Base-by-base conservation (phyloP, 2,329 filamentous ascomycete genomes). In the Alternaria brassicae region DNA sequence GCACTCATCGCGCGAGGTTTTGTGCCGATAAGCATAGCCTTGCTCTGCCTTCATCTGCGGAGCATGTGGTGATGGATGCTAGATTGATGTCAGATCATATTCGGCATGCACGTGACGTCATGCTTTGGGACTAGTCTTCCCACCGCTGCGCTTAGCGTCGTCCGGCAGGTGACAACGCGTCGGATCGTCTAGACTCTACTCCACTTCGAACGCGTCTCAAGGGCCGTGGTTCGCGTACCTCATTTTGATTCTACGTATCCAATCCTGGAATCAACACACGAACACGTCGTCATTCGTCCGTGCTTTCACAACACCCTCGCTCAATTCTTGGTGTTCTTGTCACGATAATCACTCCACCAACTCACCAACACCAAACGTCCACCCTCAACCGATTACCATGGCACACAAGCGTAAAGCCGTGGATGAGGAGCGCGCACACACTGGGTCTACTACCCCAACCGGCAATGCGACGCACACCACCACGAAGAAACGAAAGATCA, bases 401-500 rank as follows among this genome's bases (percentile, higher is more conserved):
- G 48, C 49, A 23, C 58, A 49, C 25, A 60, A 60, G 53, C 41
- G 52, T 10, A 55, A 55, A 40, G 41, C 19, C 30, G 34, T 32
- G 23, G 21, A 36, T 17, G 25, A 30, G 8, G 40, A 44, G 27
- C 27, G 51, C 17, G 19, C 27, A 3, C 47, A 30, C 25, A 6
- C 32, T 15, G 32, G 27, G 10, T 23, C 41, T 23, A n/a, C 45
- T 12, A 32, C 61, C 1, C 15, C 21, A 30, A 37, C 30, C 21
- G 12, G 45, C 41, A 36, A 32, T 15, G 28, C 28, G 8, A 34
- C 42, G 4, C 25, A 49, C n/a, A 19, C 54, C 12, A n/a, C 34
- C 13, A 15, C 32, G 2, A 58, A 52, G 25, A 67, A 66, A 50
- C 61, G 49, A 56, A 61, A 45, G 13, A 41, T 68, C 23, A 57